These are phyloP conservation scores for Leccinum angustisporum DNA, from an alignment of 1,284 basidiomycete species.

Conservation along the genomic window DNA sequence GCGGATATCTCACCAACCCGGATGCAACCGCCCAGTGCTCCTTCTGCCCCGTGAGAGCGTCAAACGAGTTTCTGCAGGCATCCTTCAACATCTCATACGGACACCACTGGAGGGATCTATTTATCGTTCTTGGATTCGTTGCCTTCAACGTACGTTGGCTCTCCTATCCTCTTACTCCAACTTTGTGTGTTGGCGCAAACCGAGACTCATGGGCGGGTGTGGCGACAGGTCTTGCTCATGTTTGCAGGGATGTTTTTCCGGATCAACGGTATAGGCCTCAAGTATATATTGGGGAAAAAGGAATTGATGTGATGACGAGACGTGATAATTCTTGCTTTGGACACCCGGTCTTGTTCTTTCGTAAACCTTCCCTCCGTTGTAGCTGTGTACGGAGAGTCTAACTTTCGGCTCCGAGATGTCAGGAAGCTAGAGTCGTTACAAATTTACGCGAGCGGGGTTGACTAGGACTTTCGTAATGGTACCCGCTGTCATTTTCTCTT, in stretches of 20 bases:
- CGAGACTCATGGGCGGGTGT: not conserved
- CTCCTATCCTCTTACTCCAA: not conserved
- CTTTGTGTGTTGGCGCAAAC: not conserved
- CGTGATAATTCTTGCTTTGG: not conserved
- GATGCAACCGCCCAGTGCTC: slow-evolving; percentile 51
- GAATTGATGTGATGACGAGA: not conserved
- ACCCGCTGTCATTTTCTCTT: too few species aligned
- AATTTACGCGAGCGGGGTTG: not conserved
- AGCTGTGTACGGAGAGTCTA: not conserved
- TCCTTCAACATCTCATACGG: slow-evolving; percentile 48
- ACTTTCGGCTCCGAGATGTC: not conserved
- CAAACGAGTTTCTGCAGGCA: slow-evolving; percentile 42
- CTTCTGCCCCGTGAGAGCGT: slow-evolving; percentile 50
- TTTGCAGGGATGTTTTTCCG: slow-evolving; percentile 37
- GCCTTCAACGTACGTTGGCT: slow-evolving; percentile 44
- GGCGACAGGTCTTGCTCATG: slow-evolving; percentile 30
- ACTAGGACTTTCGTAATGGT: not conserved
- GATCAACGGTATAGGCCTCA: slow-evolving; percentile 17
- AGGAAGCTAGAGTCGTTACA: not conserved
- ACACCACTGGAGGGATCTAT: slow-evolving; percentile 50
- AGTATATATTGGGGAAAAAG: not conserved
- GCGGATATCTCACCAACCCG: slow-evolving; percentile 68
- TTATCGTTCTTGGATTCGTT: slow-evolving; percentile 41
- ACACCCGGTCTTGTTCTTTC: not conserved
- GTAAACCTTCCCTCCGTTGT: not conserved